phyloP scores from a whole-genome alignment of 2,329 filamentous ascomycete genomes.

The Ramichloridium luteum region DNA sequence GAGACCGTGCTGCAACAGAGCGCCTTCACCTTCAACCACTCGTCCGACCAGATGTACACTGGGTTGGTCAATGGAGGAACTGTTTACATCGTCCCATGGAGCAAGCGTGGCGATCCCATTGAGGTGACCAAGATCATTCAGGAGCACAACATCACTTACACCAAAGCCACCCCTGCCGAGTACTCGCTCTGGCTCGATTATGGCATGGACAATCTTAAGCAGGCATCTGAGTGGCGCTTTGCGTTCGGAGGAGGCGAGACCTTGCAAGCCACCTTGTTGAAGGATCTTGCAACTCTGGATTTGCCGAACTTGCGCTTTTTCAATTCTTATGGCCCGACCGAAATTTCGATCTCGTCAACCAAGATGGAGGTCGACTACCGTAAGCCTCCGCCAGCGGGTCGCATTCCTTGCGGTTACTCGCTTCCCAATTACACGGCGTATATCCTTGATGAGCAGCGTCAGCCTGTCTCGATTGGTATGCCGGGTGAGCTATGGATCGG shows the following conservation, averaged over 20 bases:
- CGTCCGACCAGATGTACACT: constrained; percentile 27
- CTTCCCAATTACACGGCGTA: constrained; percentile 29
- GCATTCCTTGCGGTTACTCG: constrained; percentile 10
- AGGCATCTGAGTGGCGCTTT: constrained; percentile 16
- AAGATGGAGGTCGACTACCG: constrained; percentile 4
- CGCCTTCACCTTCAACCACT: constrained; percentile 32
- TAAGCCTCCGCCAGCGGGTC: constrained; percentile 6
- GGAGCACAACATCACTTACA: constrained; percentile 27
- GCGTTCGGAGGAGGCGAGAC: constrained; percentile 27
- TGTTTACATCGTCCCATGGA: constrained; percentile 26
- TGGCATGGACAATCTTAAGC: constrained; percentile 5
- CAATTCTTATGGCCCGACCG: constrained; percentile 10
- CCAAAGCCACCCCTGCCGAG: constrained; percentile 32
- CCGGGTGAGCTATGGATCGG: constrained; percentile 34
- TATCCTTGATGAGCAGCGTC: constrained; percentile 29
- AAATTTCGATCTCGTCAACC: constrained; percentile 8
- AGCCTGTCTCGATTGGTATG: constrained; percentile 29
- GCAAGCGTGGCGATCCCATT: constrained; percentile 24
- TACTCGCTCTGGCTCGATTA: constrained; percentile 20
- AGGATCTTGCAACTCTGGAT: constrained; percentile 1
- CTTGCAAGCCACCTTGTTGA: constrained; percentile 4
- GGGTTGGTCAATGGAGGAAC: constrained; percentile 28
- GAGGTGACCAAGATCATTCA: constrained; percentile 27
- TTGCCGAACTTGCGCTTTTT: constrained; percentile 5
- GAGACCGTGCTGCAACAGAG: constrained; percentile 28